Base-by-base conservation (phyloP, 805 yeast genomes). In the Helenozyma baotianmanensis region DNA sequence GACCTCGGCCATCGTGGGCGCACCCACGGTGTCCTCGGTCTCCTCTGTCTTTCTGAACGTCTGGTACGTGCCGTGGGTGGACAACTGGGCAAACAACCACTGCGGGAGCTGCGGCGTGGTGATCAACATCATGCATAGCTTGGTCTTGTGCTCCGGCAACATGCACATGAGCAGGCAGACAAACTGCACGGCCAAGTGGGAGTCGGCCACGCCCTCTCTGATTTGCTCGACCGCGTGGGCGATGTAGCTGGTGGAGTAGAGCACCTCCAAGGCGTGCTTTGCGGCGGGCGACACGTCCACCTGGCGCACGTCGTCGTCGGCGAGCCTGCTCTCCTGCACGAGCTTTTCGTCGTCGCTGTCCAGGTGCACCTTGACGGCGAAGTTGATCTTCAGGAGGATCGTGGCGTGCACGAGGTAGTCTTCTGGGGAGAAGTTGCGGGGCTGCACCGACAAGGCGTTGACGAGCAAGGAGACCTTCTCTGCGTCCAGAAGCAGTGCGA, bases 91-190 rank as follows among this genome's bases (percentile, higher is more conserved):
- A 35, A 48, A 52, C 21, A 70, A 47, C 47, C 63, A 54, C 21
- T 43, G 43, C 32, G 64, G 60, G 3, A 66, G 53, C 2, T 56
- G 55, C 2, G 77, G 72, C 4, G 63, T 59, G 19, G 70, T 51
- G 4, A 69, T 60, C 22, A 64, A 47, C 21, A 60, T 58, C 45
- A 72, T 64, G 37, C 71, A 60, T 13, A 70, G 45, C 19, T 59
- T 58, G 10, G 61, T 51, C 37, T 62, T 65, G 23, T 56, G 42
- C 2, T 50, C 41, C 2, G 75, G 72, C 22, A 56, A 51, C n/a
- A 72, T 32, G 18, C 50, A 47, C 13, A 70, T 49, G 28, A 72
- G 45, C 4, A 64, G 35, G 29, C 62, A 32, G 30, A 53, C 14
- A 38, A 53, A 33, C 38, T 38, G 23, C 23, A 46, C 35, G 1